Conservation (phyloP, 768 basidiomycete genomes). For the Termitomyces titanicus region DNA sequence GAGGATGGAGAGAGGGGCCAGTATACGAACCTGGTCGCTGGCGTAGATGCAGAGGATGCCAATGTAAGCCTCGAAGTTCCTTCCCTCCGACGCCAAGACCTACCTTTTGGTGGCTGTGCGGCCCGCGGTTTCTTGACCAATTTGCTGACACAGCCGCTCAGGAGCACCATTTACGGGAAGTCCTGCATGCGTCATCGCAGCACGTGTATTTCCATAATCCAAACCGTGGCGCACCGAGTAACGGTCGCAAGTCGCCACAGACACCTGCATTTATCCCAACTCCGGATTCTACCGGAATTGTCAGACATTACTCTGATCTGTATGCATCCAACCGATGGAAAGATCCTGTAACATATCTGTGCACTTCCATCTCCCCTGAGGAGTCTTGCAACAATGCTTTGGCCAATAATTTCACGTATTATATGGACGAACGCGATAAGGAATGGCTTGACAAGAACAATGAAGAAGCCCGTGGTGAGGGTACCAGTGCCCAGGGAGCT, state of each 20-base stretch:
- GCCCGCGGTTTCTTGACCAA: conserved; percentile 49
- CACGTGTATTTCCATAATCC: conserved; percentile 17
- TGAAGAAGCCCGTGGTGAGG: conserved; percentile 61
- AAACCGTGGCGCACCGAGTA: background rate
- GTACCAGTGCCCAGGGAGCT: background rate
- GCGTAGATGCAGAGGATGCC: conserved; percentile 90
- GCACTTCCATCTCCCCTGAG: conserved; percentile 83
- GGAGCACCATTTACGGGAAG: conserved; percentile 54
- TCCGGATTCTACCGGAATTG: conserved; percentile 81
- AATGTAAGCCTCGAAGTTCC: conserved; percentile 64
- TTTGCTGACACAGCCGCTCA: conserved; percentile 34
- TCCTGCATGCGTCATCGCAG: conserved; percentile 35
- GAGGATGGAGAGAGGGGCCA: conserved; percentile 81
- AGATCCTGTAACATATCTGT: conserved; percentile 75
- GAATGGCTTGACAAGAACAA: conserved; percentile 94
- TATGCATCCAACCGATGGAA: conserved; percentile 72
- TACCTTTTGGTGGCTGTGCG: conserved; percentile 42
- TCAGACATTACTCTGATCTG: conserved; percentile 71
- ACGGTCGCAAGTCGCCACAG: conserved; percentile 12
- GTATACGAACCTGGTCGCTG: conserved; percentile 69
- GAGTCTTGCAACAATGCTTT: conserved; percentile 61
- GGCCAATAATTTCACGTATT: conserved; percentile 77
- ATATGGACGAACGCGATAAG: conserved; percentile 94
- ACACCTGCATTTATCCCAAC: conserved; percentile 84
- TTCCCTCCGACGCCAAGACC: conserved; percentile 34